Evolutionary conservation across 352 stramenopile species (phyloP).

Genomic region (Phytophthora meadii): DNA sequence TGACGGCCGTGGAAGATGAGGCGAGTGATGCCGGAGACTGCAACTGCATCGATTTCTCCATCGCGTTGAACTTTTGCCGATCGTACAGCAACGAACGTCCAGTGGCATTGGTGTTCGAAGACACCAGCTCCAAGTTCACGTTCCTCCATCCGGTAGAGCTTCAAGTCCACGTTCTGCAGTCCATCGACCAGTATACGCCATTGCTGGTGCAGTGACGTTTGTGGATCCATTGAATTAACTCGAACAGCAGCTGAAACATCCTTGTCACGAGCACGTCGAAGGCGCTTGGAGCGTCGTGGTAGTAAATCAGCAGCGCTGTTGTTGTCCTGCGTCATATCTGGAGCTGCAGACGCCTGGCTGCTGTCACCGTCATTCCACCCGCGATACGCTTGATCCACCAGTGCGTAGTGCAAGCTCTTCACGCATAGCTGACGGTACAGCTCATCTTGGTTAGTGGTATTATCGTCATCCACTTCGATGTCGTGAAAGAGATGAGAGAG

Average conservation of each 20-base stretch:
- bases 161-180: slow-evolving; percentile 45
- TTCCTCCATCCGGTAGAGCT: slow-evolving; percentile 31
- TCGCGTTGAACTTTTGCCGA: slow-evolving; percentile 26
- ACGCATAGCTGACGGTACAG: slow-evolving; percentile 37
- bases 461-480: slow-evolving; percentile 5
- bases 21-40: slow-evolving; percentile 36
- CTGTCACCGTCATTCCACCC: slow-evolving; percentile 11
- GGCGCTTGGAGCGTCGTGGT: slow-evolving; percentile 23
- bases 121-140: slow-evolving; percentile 8
- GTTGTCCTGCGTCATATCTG: neutral
- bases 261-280: slow-evolving; percentile 12
- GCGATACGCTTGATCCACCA: slow-evolving; percentile 43
- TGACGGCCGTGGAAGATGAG: slow-evolving; percentile 33
- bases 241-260: slow-evolving; percentile 14
- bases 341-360: neutral
- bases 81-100: slow-evolving; percentile 35
- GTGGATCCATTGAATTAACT: slow-evolving; percentile 1
- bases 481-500: slow-evolving; percentile 35
- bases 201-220: slow-evolving; percentile 34
- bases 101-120: slow-evolving; percentile 31
- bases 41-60: slow-evolving; percentile 21
- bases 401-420: slow-evolving; percentile 45
- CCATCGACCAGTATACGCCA: slow-evolving; percentile 45
- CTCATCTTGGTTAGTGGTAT: slow-evolving; percentile 4
- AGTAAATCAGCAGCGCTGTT: neutral